phyloP scores from a whole-genome alignment of 2,329 filamentous ascomycete genomes.

The Ophiostoma himal-ulmi region DNA sequence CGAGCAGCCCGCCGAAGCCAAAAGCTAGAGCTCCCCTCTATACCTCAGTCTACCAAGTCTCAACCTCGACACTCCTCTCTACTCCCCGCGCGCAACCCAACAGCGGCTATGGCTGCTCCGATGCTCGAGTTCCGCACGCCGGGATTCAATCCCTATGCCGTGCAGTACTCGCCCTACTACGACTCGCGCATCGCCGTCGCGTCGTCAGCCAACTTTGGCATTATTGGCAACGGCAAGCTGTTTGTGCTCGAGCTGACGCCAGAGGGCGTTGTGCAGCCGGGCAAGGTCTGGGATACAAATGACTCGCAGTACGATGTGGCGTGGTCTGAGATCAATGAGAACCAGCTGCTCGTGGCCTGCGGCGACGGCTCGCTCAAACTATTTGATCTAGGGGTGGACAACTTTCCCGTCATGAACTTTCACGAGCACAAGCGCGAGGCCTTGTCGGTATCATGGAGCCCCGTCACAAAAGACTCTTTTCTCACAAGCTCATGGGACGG shows the following conservation, averaged over 20 bases:
- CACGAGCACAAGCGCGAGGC: slow-evolving; percentile 90
- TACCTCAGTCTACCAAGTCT: not conserved
- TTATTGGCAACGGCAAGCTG: slow-evolving; percentile 89
- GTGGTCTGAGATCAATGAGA: slow-evolving; percentile 96
- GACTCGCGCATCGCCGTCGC: slow-evolving; percentile 90
- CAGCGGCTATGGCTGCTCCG: slow-evolving; percentile 25
- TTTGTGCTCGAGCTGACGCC: slow-evolving; percentile 79
- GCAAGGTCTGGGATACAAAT: slow-evolving; percentile 90
- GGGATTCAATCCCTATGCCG: slow-evolving; percentile 91
- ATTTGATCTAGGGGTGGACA: slow-evolving; percentile 73
- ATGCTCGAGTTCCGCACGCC: slow-evolving; percentile 95
- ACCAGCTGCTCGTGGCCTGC: slow-evolving; percentile 81
- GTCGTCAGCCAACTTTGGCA: slow-evolving; percentile 88
- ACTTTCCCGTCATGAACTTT: slow-evolving; percentile 88
- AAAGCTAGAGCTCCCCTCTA: not conserved
- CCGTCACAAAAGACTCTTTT: slow-evolving; percentile 85
- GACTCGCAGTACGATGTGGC: slow-evolving; percentile 91
- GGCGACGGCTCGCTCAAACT: slow-evolving; percentile 94
- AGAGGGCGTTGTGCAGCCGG: slow-evolving; percentile 67
- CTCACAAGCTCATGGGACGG: slow-evolving; percentile 93
- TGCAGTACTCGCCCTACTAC: slow-evolving; percentile 98
- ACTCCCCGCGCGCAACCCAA: too few species aligned
- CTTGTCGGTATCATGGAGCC: slow-evolving; percentile 88
- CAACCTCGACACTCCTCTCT: not conserved
- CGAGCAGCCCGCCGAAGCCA: not conserved